These are phyloP conservation scores for Rhizopus sp. DNA, from an alignment of 371 early-diverging fungal species.

Conservation along the genomic window DNA sequence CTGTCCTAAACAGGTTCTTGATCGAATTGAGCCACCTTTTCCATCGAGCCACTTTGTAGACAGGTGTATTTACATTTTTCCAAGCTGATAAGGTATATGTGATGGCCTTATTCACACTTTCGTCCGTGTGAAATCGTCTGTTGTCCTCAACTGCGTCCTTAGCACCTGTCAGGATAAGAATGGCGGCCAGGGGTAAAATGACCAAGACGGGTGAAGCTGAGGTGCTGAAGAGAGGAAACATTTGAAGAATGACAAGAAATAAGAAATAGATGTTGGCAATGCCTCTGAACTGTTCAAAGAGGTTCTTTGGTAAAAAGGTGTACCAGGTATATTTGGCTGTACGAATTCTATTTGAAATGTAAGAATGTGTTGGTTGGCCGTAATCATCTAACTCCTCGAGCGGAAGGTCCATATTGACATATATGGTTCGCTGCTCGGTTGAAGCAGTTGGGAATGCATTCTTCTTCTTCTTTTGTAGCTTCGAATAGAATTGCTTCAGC, in stretches of 20 bases:
- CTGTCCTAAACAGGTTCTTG: neutral
- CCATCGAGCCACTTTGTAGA: conserved; percentile 43
- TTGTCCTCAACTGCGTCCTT: conserved; percentile 97
- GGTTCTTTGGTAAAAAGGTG: conserved; percentile 92
- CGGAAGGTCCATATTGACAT: conserved; percentile 50
- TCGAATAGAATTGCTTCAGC: neutral
- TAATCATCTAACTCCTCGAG: conserved; percentile 42
- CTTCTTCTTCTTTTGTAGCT: conserved; percentile 20
- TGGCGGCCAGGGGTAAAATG: conserved; percentile 81
- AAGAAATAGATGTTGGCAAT: conserved; percentile 95
- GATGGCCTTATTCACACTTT: conserved; percentile 68
- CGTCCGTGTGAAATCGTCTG: conserved; percentile 85
- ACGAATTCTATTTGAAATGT: conserved; percentile 68
- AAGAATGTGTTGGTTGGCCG: conserved; percentile 35
- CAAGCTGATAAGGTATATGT: conserved; percentile 56
- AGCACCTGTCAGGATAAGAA: conserved; percentile 82
- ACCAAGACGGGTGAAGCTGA: conserved; percentile 76
- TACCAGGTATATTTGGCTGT: conserved; percentile 86
- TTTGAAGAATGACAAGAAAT: conserved; percentile 84
- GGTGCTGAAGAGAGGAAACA: conserved; percentile 72
- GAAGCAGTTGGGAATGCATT: conserved; percentile 41
- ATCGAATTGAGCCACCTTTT: conserved; percentile 11
- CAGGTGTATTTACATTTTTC: conserved; percentile 60
- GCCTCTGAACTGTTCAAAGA: conserved; percentile 91
- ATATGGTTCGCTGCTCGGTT: conserved; percentile 42